Percentiles rank a stretch among this genome's conserved stretches.
Evolutionary conservation across 495 filamentous ascomycete genomes (phyloP).

Genomic region (Parachaetomium inaequale): DNA sequence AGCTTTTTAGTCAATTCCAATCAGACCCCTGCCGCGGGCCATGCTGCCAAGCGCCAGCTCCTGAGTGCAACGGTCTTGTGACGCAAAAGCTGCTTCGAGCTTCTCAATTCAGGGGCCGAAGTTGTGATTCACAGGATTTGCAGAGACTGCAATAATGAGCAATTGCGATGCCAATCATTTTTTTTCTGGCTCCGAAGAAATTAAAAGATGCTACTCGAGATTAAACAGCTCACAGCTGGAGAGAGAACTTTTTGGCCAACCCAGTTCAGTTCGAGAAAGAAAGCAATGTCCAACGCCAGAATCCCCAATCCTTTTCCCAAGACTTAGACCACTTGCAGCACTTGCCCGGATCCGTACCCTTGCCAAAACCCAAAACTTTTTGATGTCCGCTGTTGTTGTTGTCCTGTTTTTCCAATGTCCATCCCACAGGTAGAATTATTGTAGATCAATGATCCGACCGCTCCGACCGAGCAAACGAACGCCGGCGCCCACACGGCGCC

Average conservation of each 20-base stretch:
- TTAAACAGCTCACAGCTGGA: background rate
- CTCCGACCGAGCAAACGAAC: background rate
- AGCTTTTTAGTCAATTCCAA: background rate
- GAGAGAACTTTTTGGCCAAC: background rate
- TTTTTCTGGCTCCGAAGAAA: background rate
- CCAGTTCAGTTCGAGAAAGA: background rate
- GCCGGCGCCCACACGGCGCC: background rate
- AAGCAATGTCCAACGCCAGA: background rate
- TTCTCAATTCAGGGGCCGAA: background rate
- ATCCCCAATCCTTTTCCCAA: background rate
- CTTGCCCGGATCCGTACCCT: background rate
- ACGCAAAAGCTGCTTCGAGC: background rate
- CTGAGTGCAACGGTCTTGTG: background rate
- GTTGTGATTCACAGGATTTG: background rate
- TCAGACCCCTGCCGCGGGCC: background rate
- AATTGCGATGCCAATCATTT: background rate
- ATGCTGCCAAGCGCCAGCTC: background rate
- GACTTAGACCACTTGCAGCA: too few species aligned
- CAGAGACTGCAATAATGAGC: background rate
- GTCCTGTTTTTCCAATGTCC: background rate
- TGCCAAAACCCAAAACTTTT: background rate
- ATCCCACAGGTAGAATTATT: too few species aligned
- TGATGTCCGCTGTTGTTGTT: background rate
- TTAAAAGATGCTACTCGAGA: constrained; percentile 1
- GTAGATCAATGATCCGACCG: background rate